Evolutionary conservation across 768 basidiomycete genomes (phyloP), one percentile per base, ranked within the genome.

Genomic region (Hysterangium stoloniferum): DNA sequence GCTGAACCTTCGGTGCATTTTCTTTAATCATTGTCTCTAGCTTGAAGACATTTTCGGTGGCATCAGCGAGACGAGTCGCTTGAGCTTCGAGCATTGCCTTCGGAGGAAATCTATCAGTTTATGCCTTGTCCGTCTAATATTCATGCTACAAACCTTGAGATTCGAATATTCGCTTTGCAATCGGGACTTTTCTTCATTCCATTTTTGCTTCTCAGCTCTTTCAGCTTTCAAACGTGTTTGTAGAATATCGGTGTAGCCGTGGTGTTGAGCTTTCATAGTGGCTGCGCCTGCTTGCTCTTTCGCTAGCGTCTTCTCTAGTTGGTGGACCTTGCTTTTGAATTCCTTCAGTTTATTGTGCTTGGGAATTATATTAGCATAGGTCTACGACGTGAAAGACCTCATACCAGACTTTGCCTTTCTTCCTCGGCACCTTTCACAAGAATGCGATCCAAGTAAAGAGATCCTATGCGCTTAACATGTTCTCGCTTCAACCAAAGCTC

Each of bases 291-390:
- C 73, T 53, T 82, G 86, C 54, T 90, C 80, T 38, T 84, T 80
- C 40, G 74, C 79, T 28, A 93, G 71, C 54, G 89, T 82, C 31
- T 67, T 72, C 55, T 87, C 81, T 7, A 92, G 72, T 19, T 69
- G 70, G 13, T 75, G 73, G 22, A 90, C 83, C 61, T 83, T 78
- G 1, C 73, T 66, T 45, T 82, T 80, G 62, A 87, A 86, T 55
- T 84, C 85, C 48, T 84, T 82, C 47, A 91, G 66, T 59, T 85
- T 87, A 64, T 90, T 89, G 61, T 84, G 86, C 88, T 91, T 60
- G 27, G 33, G 27, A 3, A 4, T 44, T 46, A 34, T 4, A 13
- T 20, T 5, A 13, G 52, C 46, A 27, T 17, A n/a, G n/a, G n/a
- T n/a, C n/a, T n/a, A n/a, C n/a, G n/a, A n/a, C n/a, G n/a, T n/a